Base-by-base conservation (phyloP, 2,329 filamentous ascomycete species). In the Pseudogymnoascus sp. region DNA sequence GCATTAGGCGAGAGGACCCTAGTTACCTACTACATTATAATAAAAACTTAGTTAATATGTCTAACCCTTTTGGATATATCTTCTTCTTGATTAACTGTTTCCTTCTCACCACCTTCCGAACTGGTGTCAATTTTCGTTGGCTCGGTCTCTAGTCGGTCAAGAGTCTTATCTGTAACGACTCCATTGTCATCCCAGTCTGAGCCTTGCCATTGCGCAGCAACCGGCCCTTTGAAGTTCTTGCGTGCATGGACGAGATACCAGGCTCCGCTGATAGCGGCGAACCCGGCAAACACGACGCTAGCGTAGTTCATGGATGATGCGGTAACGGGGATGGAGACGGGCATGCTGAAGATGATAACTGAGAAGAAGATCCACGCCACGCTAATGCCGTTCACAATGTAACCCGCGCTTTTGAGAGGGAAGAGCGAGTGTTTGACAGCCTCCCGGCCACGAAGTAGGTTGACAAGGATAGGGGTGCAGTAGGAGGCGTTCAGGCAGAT, bases 401-500 rank as follows among this genome's bases (percentile, higher is more conserved):
- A 84, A 0, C 90, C 90, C 67, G 90, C 86, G 54, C 76, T 80
- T 4, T 89, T 89, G 0, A 93, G 81, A 0, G 86, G 87, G 72
- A 83, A 93, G 0, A 83, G 80, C 0, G 87, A 89, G 68, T 86
- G 75, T 61, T 79, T 78, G n/a, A 92, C 83, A 37, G 84, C 81
- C 62, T 82, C 79, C n/a, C 90, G 83, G 8, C 86, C 81, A 14
- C 87, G 83, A 1, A 91, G 69, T 2, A 93, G 76, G 10, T 82
- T 88, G 64, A 93, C 86, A 10, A 91, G 75, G 63, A 93, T 90
- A 0, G 90, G 90, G 14, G 91, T 80, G 12, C 86, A 88, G 73
- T 93, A 93, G 0, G 87, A 90, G 3, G 86, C 85, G 0, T 85
- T 88, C 0, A 93, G 81, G 67, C 88, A 91, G 72, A 93, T 91